phyloP scores from a whole-genome alignment of 148 eudicot species.

The Beta vulgaris region DNA sequence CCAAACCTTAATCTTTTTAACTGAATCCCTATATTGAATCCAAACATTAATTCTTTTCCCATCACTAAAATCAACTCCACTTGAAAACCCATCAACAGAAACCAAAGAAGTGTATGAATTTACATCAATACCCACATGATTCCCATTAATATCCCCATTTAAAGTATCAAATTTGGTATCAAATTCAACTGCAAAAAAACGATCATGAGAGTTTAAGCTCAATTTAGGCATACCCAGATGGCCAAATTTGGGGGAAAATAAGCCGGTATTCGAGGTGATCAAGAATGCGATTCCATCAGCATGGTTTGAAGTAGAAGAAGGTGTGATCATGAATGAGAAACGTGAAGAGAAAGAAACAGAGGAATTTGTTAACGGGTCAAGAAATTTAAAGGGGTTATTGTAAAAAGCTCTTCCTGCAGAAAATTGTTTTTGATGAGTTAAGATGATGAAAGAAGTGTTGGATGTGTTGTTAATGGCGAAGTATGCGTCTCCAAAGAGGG shows the following conservation, averaged over 20 bases:
- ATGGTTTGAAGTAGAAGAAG: slow-evolving; percentile 37
- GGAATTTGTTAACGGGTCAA: slow-evolving; percentile 34
- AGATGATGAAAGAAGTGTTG: slow-evolving; percentile 30
- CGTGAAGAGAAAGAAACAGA: slow-evolving; percentile 48
- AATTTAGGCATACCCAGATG: slow-evolving; percentile 52
- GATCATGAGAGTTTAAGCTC: slow-evolving; percentile 24
- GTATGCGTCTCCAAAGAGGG: slow-evolving; percentile 50
- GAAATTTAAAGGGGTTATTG: slow-evolving; percentile 45
- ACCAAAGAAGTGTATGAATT: slow-evolving; percentile 31
- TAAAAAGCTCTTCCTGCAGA: slow-evolving; percentile 49
- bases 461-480: slow-evolving; percentile 31
- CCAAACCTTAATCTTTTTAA: slow-evolving; percentile 45
- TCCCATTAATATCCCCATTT: slow-evolving; percentile 42
- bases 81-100: slow-evolving; percentile 37
- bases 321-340: slow-evolving; percentile 51
- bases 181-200: slow-evolving; percentile 56
- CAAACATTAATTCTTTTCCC: slow-evolving; percentile 48
- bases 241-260: slow-evolving; percentile 26
- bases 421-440: slow-evolving; percentile 12
- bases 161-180: slow-evolving; percentile 44
- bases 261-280: slow-evolving; percentile 36
- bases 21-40: slow-evolving; percentile 50
- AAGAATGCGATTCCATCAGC: slow-evolving; percentile 71
- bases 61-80: slow-evolving; percentile 41
- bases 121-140: slow-evolving; percentile 52